These are phyloP conservation scores for Cerioporus squamosus DNA, from an alignment of 1,284 basidiomycete species.

Conservation along the genomic window DNA sequence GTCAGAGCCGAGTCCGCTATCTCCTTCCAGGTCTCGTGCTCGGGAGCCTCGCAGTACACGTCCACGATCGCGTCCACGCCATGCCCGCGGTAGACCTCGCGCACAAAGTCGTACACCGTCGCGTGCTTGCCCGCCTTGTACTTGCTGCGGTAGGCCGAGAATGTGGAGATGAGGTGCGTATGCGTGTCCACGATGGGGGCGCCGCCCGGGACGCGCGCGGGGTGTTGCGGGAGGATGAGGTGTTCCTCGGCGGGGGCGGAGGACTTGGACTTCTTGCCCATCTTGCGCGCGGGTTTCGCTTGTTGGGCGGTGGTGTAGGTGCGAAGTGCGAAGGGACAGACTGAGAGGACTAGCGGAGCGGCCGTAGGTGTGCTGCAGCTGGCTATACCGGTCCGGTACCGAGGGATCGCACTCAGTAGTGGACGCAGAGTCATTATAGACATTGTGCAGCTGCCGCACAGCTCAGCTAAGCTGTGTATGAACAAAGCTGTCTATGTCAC, in stretches of 20 bases:
- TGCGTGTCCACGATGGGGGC: conserved; percentile 76
- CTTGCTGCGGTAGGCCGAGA: conserved; percentile 57
- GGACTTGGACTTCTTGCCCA: conserved; percentile 40
- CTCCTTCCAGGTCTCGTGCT: conserved; percentile 63
- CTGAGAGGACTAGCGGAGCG: background rate
- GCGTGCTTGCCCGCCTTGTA: conserved; percentile 59
- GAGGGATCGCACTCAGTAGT: background rate
- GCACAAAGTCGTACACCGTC: conserved; percentile 67
- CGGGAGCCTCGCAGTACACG: conserved; percentile 83
- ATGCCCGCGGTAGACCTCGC: conserved; percentile 58
- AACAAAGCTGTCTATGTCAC: too few relatives aligned
- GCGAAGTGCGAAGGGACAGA: background rate
- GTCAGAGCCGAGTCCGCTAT: conserved; percentile 73
- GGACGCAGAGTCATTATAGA: too few relatives aligned
- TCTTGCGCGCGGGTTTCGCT: conserved; percentile 11
- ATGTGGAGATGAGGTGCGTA: conserved; percentile 77
- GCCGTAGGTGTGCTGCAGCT: background rate
- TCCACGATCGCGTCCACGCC: conserved; percentile 73
- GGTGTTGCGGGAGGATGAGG: conserved; percentile 33
- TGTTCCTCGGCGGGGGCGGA: conserved; percentile 30
- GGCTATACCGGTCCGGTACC: conserved; percentile 11
- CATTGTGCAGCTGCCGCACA: too few relatives aligned
- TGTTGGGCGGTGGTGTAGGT: background rate
- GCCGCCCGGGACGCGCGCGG: conserved; percentile 15
- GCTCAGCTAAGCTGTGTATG: too few relatives aligned